Evolutionary conservation across 2,329 filamentous ascomycete genomes (phyloP), one percentile per base, ranked within the genome.

Genomic region (Leptographium lundbergii): DNA sequence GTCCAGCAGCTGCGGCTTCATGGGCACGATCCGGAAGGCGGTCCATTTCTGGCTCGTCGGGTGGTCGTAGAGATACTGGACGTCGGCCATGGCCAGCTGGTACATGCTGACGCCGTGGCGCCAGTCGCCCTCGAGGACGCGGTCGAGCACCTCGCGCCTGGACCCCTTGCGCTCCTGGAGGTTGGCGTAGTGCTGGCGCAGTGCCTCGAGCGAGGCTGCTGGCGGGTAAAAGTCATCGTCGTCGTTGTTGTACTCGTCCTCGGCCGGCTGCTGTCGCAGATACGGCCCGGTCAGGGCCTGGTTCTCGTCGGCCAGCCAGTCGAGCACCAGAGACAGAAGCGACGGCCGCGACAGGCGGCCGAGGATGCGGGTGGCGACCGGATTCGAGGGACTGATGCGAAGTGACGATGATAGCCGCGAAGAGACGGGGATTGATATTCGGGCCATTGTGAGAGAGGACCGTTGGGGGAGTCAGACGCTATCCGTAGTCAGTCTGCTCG

Each of bases 291-390:
- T 85, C 22, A 80, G 74, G 5, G 78, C 71, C 48, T 83, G 75
- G 63, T 87, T 85, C 63, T 78, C 75, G 55, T 86, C 81, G 60
- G 86, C 81, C 3, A 95, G 82, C 90, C 90, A 95, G 73, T 87
- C 80, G 25, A 91, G 77, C 0, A 81, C 87, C 10, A 95, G 78
- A 0, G 84, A 81, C 29, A 94, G 73, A 25, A 95, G 79, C 0
- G 87, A 84, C 54, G 84, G 75, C 56, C 89, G 84, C 1, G 88
- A 87, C 22, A 95, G 78, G 58, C 85, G 85, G 61, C 76, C 79
- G 55, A 95, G 77, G 48, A 81, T 77, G 69, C 87, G 89, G 63
- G 80, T 70, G 55, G 90, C 80, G 34, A 83, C 76, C 53, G 81
- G 75, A 67, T 86, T 87, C 60, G 80, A 75, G 10, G 86, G 76